Conservation (phyloP, 2,329 filamentous ascomycete genomes). For the Epichloe amarillans region DNA sequence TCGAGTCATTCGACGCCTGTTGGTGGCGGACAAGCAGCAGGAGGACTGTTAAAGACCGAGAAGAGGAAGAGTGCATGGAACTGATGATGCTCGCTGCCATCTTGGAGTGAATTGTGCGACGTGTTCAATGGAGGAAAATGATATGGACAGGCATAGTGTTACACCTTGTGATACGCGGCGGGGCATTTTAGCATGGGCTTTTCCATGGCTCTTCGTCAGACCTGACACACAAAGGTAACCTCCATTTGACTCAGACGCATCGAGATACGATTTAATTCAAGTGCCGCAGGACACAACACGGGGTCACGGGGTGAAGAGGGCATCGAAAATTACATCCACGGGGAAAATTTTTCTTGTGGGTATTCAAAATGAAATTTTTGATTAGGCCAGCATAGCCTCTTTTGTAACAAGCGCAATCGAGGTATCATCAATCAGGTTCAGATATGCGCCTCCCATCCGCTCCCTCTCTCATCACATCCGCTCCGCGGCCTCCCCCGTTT, state of each 20-base stretch:
- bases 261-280: neutral
- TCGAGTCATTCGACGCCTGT: slow-evolving; percentile 10
- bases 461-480: slow-evolving; percentile 1
- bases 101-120: no score
- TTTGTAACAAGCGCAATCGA: slow-evolving; percentile 11
- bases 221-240: neutral
- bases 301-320: no score
- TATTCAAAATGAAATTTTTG: slow-evolving; percentile 10
- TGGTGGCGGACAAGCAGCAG: slow-evolving; percentile 7
- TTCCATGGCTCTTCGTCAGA: neutral
- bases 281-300: neutral
- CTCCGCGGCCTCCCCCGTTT: neutral
- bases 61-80: slow-evolving; percentile 23
- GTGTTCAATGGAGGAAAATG: neutral
- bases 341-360: neutral
- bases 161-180: neutral
- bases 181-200: neutral
- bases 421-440: slow-evolving; percentile 19
- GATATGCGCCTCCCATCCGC: slow-evolving; percentile 9
- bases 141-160: neutral
- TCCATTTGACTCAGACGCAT: neutral
- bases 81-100: slow-evolving; percentile 4
- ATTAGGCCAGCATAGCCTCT: slow-evolving; percentile 5
- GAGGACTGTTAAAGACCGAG: slow-evolving; percentile 15
- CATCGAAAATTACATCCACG: neutral